These are phyloP conservation scores for Rhodamnia rubescens DNA, from an alignment of 345 rosid genomes.

Conservation along the genomic window DNA sequence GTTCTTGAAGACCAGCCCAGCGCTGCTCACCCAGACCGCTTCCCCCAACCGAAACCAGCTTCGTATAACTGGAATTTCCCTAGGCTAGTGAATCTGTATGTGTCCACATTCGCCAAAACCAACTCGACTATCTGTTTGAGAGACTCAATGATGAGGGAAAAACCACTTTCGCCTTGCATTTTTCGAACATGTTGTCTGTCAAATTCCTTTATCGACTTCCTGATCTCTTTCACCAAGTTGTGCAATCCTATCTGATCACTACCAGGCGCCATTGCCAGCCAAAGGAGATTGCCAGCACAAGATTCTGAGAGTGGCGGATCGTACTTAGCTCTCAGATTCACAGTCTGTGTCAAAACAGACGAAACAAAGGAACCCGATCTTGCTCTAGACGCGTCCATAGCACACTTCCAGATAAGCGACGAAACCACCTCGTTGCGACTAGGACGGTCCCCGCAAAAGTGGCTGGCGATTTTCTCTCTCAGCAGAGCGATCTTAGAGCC, in stretches of 20 bases:
- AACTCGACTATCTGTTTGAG: not conserved
- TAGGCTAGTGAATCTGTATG: slow-evolving; percentile 7
- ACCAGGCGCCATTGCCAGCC: not conserved
- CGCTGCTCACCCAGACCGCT: slow-evolving; percentile 6
- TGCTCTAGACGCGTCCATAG: not conserved
- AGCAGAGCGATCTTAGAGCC: not conserved
- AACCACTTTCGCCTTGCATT: slow-evolving; percentile 1
- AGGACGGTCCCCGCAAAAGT: not conserved
- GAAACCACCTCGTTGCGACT: slow-evolving; percentile 5
- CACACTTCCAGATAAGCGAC: slow-evolving; percentile 9
- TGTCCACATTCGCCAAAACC: not conserved
- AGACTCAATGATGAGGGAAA: not conserved
- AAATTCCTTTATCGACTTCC: not conserved
- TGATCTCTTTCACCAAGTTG: slow-evolving; percentile 1
- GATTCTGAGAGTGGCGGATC: slow-evolving; percentile 9
- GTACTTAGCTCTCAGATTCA: slow-evolving; percentile 5
- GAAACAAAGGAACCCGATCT: not conserved
- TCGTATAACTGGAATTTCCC: slow-evolving; percentile 14
- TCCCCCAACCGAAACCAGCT: slow-evolving; percentile 24
- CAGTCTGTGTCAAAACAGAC: not conserved
- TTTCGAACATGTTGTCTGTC: slow-evolving; percentile 2
- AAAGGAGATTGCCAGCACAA: slow-evolving; percentile 10
- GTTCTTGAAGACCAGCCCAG: not conserved
- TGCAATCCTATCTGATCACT: not conserved
- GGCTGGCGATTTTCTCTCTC: not conserved